These are phyloP conservation scores for Teratosphaeria zuluensis DNA, from an alignment of 2,329 filamentous ascomycete species.

Conservation along the genomic window DNA sequence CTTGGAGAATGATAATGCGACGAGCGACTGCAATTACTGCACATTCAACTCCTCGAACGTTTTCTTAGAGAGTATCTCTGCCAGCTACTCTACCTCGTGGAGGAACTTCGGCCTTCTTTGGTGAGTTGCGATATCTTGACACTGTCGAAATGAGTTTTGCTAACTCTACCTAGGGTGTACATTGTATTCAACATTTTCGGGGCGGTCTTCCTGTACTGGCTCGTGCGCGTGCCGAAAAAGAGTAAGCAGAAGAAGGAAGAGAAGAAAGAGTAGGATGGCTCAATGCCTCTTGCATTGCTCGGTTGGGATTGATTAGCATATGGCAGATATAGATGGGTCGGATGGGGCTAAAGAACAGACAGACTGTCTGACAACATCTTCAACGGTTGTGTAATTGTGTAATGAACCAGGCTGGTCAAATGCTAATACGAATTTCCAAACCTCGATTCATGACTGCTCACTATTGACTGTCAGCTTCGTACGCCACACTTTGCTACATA, in stretches of 20 bases:
- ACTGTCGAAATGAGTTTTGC: conserved; percentile 28
- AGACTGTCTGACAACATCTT: not conserved
- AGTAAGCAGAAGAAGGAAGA: conserved; percentile 36
- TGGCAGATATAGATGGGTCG: not conserved
- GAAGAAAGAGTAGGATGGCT: conserved; percentile 21
- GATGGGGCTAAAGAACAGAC: not conserved
- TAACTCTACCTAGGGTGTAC: conserved; percentile 4
- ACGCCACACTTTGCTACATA: not conserved
- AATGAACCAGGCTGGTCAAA: not conserved
- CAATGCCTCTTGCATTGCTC: not conserved
- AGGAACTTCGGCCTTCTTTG: conserved; percentile 45
- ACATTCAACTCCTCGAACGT: conserved; percentile 32
- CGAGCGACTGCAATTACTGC: conserved; percentile 31
- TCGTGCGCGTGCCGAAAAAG: conserved; percentile 43
- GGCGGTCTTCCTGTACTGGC: conserved; percentile 45
- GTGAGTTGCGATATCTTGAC: conserved; percentile 38
- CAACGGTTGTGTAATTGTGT: not conserved
- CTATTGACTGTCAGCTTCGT: not conserved
- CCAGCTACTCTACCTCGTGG: conserved; percentile 35
- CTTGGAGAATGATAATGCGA: conserved; percentile 25
- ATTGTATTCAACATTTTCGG: conserved; percentile 32
- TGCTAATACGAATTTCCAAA: not conserved
- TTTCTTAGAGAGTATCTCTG: conserved; percentile 33
- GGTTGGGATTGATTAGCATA: not conserved
- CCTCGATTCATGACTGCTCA: not conserved